These are phyloP conservation scores for Suillus sp. DNA, from an alignment of 768 basidiomycete species.

Conservation along the genomic window DNA sequence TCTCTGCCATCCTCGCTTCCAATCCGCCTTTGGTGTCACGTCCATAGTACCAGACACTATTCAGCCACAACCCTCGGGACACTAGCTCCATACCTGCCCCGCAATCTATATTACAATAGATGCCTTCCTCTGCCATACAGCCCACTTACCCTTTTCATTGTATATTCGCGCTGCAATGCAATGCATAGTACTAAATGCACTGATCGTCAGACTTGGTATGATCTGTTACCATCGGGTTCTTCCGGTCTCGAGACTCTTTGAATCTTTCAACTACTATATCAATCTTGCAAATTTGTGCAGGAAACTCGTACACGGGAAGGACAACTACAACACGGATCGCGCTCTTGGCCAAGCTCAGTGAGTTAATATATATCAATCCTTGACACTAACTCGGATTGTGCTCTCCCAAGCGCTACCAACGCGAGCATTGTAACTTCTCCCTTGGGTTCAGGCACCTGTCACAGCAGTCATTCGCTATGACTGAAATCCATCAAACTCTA, in stretches of 20 bases:
- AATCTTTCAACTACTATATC: not conserved
- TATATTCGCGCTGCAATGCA: conserved; percentile 36
- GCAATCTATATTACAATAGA: conserved; percentile 6
- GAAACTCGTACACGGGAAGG: not conserved
- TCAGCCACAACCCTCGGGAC: conserved; percentile 5
- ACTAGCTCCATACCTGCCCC: conserved; percentile 6
- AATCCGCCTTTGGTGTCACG: not conserved
- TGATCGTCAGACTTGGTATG: not conserved
- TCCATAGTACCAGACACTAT: conserved; percentile 5
- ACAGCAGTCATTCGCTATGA: not conserved
- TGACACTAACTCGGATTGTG: not conserved
- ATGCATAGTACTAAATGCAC: conserved; percentile 27
- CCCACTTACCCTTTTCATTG: conserved; percentile 36
- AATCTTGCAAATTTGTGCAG: not conserved
- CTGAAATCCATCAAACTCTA: not conserved
- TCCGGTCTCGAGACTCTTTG: no score
- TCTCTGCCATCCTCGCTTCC: not conserved
- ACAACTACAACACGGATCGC: not conserved
- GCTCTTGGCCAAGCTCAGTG: not conserved
- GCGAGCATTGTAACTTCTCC: not conserved
- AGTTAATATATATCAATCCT: not conserved
- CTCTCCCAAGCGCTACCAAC: not conserved
- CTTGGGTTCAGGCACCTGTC: not conserved
- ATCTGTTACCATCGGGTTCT: not conserved
- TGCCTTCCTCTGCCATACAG: not conserved